Evolutionary conservation across 495 filamentous ascomycete genomes (phyloP), one percentile per base, ranked within the genome.

Genomic region (Apodospora peruviana): DNA sequence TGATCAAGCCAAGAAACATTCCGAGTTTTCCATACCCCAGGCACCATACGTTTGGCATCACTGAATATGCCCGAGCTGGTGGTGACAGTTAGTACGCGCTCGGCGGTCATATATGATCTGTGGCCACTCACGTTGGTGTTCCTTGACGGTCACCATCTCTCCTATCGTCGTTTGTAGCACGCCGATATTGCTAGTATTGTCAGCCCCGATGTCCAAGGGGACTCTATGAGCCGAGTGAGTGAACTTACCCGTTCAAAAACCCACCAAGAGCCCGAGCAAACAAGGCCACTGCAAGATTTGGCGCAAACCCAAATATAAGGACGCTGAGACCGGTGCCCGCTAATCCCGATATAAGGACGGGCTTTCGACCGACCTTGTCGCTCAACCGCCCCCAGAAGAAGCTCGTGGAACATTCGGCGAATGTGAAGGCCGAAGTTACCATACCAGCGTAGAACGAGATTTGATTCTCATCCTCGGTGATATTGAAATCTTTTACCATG

Each of bases 21-120:
- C 5, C 39, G n/a, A 10, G 17, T n/a, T n/a, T n/a, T 10, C 64
- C 75, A 60, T 66, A 86, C 83, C 93, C 93, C 55, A 98, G 69
- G 64, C 90, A 96, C 94, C 94, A 98, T 22, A 96, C 85, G 56
- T 95, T 87, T 1, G 93, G 93, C 93, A 98, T 96, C 59, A 98
- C 89, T 5, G 93, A 84, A 68, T 90, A 99, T 38, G 90, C 94
- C 39, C 85, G 87, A 47, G 89, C 86, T 88, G 50, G 35, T 7
- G 11, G 22, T 19, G n/a, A 40, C 18, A 35, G 52, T 70, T 47
- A 73, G 66, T 52, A 45, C 41, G 36, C 58, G 4, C 9, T 53
- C 41, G 41, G 47, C 14, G 23, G 21, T 36, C 11, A 20, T 32
- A 11, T 12, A 37, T 21, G 23, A 24, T 36, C 42, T 25, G 16